A percentile compares a stretch with the other conserved stretches of the same genome.
phyloP scores from a whole-genome alignment of 2,329 filamentous ascomycete genomes.

The Cladophialophora chaetospira region DNA sequence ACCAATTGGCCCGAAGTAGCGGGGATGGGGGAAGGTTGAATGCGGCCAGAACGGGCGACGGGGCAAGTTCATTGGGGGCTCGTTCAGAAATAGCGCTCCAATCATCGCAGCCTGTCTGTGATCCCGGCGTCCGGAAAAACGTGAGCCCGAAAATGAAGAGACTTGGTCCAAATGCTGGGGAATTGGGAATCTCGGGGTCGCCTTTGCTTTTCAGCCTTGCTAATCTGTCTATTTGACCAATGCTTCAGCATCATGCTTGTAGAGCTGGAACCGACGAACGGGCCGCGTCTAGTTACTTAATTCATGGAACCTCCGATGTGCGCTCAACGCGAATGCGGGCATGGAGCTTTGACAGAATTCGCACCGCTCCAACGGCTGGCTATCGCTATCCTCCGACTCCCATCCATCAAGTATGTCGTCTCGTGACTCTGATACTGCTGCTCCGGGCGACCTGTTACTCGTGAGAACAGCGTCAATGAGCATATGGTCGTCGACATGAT shows the following conservation, averaged over 20 bases:
- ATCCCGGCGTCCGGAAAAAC: no score
- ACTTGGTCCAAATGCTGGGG: neutral
- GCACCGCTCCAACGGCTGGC: constrained; percentile 24
- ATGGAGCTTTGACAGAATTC: constrained; percentile 26
- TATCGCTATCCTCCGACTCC: constrained; percentile 26
- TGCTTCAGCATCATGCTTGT: neutral
- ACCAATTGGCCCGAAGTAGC: constrained; percentile 10
- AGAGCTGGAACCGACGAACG: neutral
- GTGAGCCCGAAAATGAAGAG: no score
- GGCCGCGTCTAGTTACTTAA: constrained; percentile 13
- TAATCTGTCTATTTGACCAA: no score
- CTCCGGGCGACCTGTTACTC: neutral
- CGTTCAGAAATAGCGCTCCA: constrained; percentile 5
- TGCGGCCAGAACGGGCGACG: constrained; percentile 3
- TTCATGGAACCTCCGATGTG: constrained; percentile 30
- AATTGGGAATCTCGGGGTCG: no score
- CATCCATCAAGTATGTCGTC: constrained; percentile 15
- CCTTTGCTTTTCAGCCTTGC: no score
- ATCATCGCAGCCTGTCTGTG: neutral
- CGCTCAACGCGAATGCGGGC: constrained; percentile 28
- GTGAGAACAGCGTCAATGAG: neutral
- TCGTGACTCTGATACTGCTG: neutral
- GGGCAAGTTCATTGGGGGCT: constrained; percentile 15
- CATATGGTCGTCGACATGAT: neutral
- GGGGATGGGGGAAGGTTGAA: constrained; percentile 8